A percentile compares a stretch with the other conserved stretches of the same genome.
phyloP scores from a whole-genome alignment of 2,329 filamentous ascomycete species.

The Trichoderma polysporum region DNA sequence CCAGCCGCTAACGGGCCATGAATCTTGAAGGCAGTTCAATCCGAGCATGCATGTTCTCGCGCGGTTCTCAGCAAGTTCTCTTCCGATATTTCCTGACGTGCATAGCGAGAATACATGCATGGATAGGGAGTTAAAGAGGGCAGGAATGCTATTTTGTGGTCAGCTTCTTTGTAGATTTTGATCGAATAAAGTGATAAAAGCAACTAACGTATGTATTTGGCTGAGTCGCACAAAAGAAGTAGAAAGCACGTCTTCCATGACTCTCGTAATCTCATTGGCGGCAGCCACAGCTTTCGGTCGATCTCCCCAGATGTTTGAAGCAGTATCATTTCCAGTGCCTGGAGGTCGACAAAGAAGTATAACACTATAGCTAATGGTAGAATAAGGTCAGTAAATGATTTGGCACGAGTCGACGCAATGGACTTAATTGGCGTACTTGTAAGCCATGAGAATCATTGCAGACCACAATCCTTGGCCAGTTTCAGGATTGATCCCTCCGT shows the following conservation, averaged over 20 bases:
- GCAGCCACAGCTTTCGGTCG: not conserved
- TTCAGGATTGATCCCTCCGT: not conserved
- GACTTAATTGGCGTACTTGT: not conserved
- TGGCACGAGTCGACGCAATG: too few species aligned
- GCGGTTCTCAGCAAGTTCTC: slow-evolving; percentile 6
- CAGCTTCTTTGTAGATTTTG: not conserved
- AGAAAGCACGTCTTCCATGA: not conserved
- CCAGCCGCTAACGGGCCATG: slow-evolving; percentile 6
- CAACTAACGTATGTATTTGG: slow-evolving; percentile 1
- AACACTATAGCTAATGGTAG: not conserved
- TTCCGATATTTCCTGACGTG: not conserved
- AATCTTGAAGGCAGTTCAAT: not conserved
- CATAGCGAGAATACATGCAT: slow-evolving; percentile 5
- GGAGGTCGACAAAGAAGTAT: not conserved
- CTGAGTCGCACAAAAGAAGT: not conserved
- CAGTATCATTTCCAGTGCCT: not conserved
- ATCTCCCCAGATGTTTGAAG: slow-evolving; percentile 5
- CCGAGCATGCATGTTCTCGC: slow-evolving; percentile 2
- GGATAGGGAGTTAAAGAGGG: not conserved
- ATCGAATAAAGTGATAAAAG: not conserved
- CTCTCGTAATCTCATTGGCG: not conserved
- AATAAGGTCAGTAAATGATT: not conserved
- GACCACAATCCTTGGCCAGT: not conserved
- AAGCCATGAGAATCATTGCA: slow-evolving; percentile 6
- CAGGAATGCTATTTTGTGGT: not conserved